Evolutionary conservation across 2,329 filamentous ascomycete genomes (phyloP).

Genomic region (Ceratocystis variospora): DNA sequence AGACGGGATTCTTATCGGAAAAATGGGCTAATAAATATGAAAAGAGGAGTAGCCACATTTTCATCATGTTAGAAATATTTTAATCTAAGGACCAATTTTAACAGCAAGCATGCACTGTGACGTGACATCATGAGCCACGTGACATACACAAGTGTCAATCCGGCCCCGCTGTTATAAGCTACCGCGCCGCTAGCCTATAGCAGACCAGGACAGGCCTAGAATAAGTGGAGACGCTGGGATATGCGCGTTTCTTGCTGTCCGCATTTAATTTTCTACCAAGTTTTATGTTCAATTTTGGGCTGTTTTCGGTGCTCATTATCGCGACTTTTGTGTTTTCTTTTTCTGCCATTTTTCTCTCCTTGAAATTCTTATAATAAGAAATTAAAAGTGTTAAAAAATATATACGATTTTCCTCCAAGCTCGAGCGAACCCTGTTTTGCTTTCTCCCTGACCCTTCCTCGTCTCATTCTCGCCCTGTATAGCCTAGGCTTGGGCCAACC

Average conservation of each 20-base stretch:
- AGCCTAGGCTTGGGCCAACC: background rate
- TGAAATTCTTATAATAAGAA: background rate
- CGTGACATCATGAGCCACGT: background rate
- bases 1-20: no score
- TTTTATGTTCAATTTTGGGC: constrained; percentile 10
- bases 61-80: no score
- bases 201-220: background rate
- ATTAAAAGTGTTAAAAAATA: background rate
- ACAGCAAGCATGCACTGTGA: background rate
- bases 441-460: background rate
- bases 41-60: no score
- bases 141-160: background rate
- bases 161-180: background rate
- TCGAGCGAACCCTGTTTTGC: background rate
- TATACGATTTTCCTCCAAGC: background rate
- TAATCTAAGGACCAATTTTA: no score
- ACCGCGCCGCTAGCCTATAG: background rate
- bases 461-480: background rate
- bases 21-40: no score
- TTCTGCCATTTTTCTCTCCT: constrained; percentile 10
- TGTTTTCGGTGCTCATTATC: background rate
- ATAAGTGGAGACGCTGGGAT: background rate
- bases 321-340: background rate
- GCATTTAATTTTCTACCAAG: constrained; percentile 14
- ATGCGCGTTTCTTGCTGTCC: background rate